phyloP scores from a whole-genome alignment of 306 rosid species.

The Cucurbita maxima region DNA sequence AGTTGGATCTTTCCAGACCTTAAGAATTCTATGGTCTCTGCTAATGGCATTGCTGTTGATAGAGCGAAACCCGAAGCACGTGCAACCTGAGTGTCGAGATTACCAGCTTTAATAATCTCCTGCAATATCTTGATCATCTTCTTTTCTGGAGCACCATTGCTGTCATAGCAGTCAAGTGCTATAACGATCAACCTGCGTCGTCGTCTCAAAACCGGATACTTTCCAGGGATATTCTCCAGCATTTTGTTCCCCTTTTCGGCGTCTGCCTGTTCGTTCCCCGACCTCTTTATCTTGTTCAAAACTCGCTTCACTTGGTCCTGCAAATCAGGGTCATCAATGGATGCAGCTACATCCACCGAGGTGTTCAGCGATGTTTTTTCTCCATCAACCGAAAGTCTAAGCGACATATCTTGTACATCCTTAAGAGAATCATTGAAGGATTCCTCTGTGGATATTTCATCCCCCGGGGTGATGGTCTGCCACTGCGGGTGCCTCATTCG shows the following conservation, averaged over 20 bases:
- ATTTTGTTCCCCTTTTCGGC: constrained; percentile 17
- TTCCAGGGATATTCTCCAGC: constrained; percentile 29
- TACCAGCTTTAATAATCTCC: constrained; percentile 36
- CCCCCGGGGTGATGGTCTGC: constrained; percentile 52
- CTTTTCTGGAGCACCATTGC: constrained; percentile 32
- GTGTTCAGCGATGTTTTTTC: constrained; percentile 29
- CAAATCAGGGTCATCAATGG: constrained; percentile 28
- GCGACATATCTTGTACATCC: constrained; percentile 63
- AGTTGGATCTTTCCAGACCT: constrained; percentile 30
- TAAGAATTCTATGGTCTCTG: constrained; percentile 42
- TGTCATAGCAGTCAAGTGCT: constrained; percentile 45
- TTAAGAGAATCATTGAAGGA: constrained; percentile 51
- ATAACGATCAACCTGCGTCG: constrained; percentile 44
- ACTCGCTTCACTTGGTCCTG: constrained; percentile 55
- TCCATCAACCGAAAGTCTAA: constrained; percentile 57
- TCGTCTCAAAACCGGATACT: constrained; percentile 44
- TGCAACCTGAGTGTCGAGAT: constrained; percentile 33
- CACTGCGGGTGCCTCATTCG: constrained; percentile 67
- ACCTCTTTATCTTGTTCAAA: constrained; percentile 37
- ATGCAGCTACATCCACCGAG: constrained; percentile 19
- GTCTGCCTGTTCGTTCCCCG: constrained; percentile 21
- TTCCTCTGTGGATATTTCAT: constrained; percentile 33
- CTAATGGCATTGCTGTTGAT: constrained; percentile 51
- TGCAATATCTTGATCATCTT: constrained; percentile 32
- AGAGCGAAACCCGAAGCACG: constrained; percentile 44